Base-by-base conservation (phyloP, 306 rosid species). In the Trifolium dubium region DNA sequence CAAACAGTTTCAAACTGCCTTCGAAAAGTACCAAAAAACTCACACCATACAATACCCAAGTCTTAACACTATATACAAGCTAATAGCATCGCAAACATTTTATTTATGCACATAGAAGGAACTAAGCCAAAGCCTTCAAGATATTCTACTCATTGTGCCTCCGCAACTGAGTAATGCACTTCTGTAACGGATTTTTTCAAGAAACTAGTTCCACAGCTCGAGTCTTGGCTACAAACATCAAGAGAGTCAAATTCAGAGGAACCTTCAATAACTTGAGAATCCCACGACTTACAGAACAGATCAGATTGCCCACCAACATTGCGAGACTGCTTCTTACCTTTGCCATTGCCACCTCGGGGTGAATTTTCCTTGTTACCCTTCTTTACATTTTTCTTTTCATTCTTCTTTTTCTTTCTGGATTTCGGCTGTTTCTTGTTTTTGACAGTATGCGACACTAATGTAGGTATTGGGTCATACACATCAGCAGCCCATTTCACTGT, bases 401-500 rank as follows among this genome's bases (percentile, higher is more conserved):
- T 12, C 58, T 86, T 91, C 89, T 81, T 85, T 75, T 79, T 92
- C 83, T 79, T 92, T 82, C 78, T 88, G 6, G 87, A 80, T 81
- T 87, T 95, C 77, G 74, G 90, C 64, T 80, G 96, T 64, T 88
- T 95, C 88, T 87, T 94, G 87, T 74, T 78, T 71, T 79, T 81
- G 11, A 87, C 92, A 1, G 93, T 75, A 60, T 95, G 97, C 0
- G 89, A 95, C 74, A 87, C 14, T 4, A 84, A 79, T 8, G 96
- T 88, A 43, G 92, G 89, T 5, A 78, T 72, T 1, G 99, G 99
- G 81, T 95, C 99, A 61, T 95, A 95, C 35, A 95, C 99, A 54
- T 92, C 98, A 11, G 97, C 84, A 10, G 99, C 98, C 99, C 99
- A 95, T 74, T 85, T 86, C 72, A 95, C 99, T 0, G 80, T 81